These are phyloP conservation scores for Pezicula carpinea DNA, from an alignment of 2,329 filamentous ascomycete genomes.

Conservation along the genomic window DNA sequence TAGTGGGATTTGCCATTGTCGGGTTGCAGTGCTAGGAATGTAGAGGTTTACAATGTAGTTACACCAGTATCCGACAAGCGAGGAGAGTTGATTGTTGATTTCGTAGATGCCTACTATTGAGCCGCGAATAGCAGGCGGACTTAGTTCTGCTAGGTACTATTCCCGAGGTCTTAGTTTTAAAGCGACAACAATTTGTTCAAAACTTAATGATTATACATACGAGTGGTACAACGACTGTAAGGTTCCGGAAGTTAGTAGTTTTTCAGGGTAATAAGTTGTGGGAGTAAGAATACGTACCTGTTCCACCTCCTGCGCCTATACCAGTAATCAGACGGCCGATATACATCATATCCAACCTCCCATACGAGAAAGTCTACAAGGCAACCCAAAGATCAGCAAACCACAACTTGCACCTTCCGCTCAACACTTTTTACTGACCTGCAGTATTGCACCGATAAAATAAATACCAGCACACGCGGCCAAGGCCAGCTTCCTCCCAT, in stretches of 20 bases:
- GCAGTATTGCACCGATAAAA: conserved; percentile 13
- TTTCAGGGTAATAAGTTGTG: background rate
- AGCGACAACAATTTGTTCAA: background rate
- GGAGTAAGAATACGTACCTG: background rate
- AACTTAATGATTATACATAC: conserved; percentile 7
- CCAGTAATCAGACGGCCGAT: conserved; percentile 20
- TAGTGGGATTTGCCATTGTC: conserved; percentile 31
- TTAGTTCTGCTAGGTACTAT: conserved; percentile 25
- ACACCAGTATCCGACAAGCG: conserved; percentile 20
- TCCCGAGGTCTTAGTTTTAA: conserved; percentile 1
- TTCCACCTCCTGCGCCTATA: conserved; percentile 17
- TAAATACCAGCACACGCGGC: conserved; percentile 8
- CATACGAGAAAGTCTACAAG: conserved; percentile 17
- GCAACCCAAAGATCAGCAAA: background rate
- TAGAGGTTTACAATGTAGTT: conserved; percentile 20
- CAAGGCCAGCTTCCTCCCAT: conserved; percentile 13
- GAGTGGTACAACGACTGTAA: conserved; percentile 20
- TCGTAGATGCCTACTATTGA: conserved; percentile 23
- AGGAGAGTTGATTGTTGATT: conserved; percentile 23
- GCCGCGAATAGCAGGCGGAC: conserved; percentile 21
- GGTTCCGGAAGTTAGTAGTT: background rate
- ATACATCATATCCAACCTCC: conserved; percentile 20
- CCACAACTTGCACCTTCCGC: background rate
- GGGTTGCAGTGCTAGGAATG: conserved; percentile 6
- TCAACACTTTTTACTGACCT: conserved; percentile 7